phyloP scores from a whole-genome alignment of 306 rosid genomes.

The Crataegus laevigata region DNA sequence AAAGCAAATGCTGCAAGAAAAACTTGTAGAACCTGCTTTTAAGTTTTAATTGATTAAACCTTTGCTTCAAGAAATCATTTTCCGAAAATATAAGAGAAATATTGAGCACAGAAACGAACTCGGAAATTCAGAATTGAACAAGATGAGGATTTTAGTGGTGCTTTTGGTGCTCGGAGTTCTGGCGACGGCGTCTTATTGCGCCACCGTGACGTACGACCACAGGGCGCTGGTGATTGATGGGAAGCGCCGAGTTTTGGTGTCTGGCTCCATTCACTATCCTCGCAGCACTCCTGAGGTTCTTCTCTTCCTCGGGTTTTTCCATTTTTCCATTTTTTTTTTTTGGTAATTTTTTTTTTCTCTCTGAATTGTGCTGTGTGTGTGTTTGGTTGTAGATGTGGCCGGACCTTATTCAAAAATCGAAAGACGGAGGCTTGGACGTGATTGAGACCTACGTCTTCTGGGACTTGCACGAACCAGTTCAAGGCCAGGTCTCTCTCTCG shows the following conservation, averaged over 20 bases:
- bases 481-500: constrained; percentile 49
- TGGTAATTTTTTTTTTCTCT: neutral
- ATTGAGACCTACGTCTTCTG: constrained; percentile 93
- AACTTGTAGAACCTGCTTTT: neutral
- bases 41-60: neutral
- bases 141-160: constrained; percentile 1
- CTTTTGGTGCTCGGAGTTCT: constrained; percentile 35
- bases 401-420: constrained; percentile 77
- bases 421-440: constrained; percentile 90
- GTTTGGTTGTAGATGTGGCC: constrained; percentile 78
- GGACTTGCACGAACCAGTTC: constrained; percentile 77
- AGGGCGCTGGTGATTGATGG: constrained; percentile 81
- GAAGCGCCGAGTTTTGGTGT: constrained; percentile 59
- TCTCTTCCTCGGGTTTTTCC: neutral
- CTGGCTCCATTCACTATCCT: constrained; percentile 96
- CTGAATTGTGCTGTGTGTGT: neutral
- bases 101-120: neutral
- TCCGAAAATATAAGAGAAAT: neutral
- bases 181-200: constrained; percentile 28
- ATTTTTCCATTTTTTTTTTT: neutral
- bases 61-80: neutral
- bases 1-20: constrained; percentile 13
- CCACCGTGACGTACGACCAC: constrained; percentile 73
- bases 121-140: constrained; percentile 4
- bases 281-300: constrained; percentile 81